phyloP scores from a whole-genome alignment of 1,284 basidiomycete species.

The Paramarasmius palmivorus region DNA sequence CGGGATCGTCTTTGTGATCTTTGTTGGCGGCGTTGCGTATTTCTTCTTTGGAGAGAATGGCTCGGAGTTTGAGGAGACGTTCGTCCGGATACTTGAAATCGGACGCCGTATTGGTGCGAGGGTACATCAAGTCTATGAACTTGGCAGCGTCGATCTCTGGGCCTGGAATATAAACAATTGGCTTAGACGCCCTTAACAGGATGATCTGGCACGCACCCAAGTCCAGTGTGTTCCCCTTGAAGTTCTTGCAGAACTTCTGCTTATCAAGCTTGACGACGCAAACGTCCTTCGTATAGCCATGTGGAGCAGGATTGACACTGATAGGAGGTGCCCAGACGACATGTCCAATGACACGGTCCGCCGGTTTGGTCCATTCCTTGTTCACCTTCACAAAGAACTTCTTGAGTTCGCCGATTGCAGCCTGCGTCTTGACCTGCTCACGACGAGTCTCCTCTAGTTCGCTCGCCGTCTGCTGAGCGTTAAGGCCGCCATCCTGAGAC shows the following conservation, averaged over 20 bases:
- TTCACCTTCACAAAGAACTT: slow-evolving; percentile 27
- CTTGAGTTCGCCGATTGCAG: slow-evolving; percentile 26
- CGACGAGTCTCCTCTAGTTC: slow-evolving; percentile 17
- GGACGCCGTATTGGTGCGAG: slow-evolving; percentile 17
- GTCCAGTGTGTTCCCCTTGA: slow-evolving; percentile 31
- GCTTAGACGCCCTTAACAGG: slow-evolving; percentile 20
- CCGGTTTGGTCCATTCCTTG: slow-evolving; percentile 28
- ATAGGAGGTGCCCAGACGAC: slow-evolving; percentile 36
- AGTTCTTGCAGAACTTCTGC: slow-evolving; percentile 32
- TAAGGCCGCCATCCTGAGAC: too few species aligned
- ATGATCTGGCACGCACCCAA: slow-evolving; percentile 33
- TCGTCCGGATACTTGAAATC: slow-evolving; percentile 33
- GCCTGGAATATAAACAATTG: slow-evolving; percentile 28
- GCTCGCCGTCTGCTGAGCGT: too few species aligned
- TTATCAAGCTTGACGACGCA: slow-evolving; percentile 38
- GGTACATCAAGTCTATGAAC: slow-evolving; percentile 23
- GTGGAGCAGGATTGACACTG: slow-evolving; percentile 17
- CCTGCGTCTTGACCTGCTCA: slow-evolving; percentile 19
- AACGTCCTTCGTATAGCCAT: slow-evolving; percentile 33
- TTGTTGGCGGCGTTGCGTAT: slow-evolving; percentile 28
- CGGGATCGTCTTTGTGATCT: slow-evolving; percentile 22
- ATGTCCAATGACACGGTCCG: slow-evolving; percentile 34
- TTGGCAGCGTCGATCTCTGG: slow-evolving; percentile 21
- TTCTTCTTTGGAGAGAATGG: slow-evolving; percentile 30
- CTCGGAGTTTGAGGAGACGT: slow-evolving; percentile 27